Conservation (phyloP, 352 stramenopile species). For the Phytophthora sp. region DNA sequence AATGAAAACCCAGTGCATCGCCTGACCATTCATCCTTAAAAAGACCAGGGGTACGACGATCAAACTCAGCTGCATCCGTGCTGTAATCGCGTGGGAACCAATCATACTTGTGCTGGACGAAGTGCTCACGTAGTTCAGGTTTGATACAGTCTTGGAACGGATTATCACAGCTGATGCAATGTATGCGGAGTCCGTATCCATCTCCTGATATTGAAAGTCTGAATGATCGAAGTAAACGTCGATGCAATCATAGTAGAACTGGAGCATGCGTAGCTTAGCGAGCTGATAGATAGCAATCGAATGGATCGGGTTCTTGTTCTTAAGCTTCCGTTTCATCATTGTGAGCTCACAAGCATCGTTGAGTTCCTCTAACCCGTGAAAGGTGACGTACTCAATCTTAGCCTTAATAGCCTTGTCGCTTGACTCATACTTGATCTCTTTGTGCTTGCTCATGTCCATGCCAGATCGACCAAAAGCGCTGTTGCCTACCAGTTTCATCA, state of each 20-base stretch:
- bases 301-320: conserved; percentile 6
- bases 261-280: conserved; percentile 11
- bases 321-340: background rate
- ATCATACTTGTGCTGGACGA: conserved; percentile 2
- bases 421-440: conserved; percentile 5
- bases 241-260: conserved; percentile 19
- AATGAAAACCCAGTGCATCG: background rate
- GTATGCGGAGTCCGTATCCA: background rate
- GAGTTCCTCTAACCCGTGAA: conserved; percentile 6
- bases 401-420: background rate
- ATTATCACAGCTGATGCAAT: background rate
- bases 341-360: conserved; percentile 6
- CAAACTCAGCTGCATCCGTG: background rate
- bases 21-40: background rate
- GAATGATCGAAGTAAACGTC: too few relatives aligned
- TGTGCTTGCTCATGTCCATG: conserved; percentile 13
- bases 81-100: conserved; percentile 15
- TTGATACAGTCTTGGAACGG: conserved; percentile 3
- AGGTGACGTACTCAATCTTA: too few relatives aligned
- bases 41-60: background rate
- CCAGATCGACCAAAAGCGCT: conserved; percentile 6
- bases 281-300: conserved; percentile 6
- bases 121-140: conserved; percentile 5
- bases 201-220: conserved; percentile 14
- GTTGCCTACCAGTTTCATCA: conserved; percentile 4